Evolutionary conservation across 148 eudicot genomes (phyloP), one percentile per base, ranked within the genome.

Genomic region (Heliamphora exappendiculata): DNA sequence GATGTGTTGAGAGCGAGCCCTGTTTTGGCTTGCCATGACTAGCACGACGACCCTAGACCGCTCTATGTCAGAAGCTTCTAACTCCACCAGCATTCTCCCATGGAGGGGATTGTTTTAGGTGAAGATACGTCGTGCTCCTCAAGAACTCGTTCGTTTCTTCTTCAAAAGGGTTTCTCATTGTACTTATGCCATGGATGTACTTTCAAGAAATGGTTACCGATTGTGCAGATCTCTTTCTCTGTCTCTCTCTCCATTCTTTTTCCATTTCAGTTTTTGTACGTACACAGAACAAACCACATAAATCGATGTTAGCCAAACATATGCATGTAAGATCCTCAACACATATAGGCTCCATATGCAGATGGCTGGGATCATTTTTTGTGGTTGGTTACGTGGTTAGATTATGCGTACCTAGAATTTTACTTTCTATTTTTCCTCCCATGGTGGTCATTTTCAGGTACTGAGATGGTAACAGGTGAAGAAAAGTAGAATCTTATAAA

Each of bases 1-100:
- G 87, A 81, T 42, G 76, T 90, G 94, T 88, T 85, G 88, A 88
- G 98, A 93, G 98, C 88, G 81, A 83, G 82, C 22, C 33, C 12
- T 72, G 34, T 51, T 31, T 33, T 77, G 28, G 76, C 81, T 82
- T 87, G 93, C 98, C 75, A 84, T 91, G 97, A 93, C 97, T 79
- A 84, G 87, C 97, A 82, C 41, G 73, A 82, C 41, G 73, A 60
- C 57, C 77, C 73, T 51, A 75, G 67, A 73, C 65, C 36, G 50
- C 9, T 34, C 39, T 45, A 16, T 26, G 9, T 17, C 31, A 22
- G 50, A 33, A 44, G 13, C 65, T 37, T 57, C 76, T 33, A 73
- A 54, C 75, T 53, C 63, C 12, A 5, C 76, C 28, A 55, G 37
- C 39, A 62, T 77, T 55, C 65, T 55, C 55, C 55, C 34, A 62